phyloP scores from a whole-genome alignment of 148 eudicot species.

The Drosera capensis region DNA sequence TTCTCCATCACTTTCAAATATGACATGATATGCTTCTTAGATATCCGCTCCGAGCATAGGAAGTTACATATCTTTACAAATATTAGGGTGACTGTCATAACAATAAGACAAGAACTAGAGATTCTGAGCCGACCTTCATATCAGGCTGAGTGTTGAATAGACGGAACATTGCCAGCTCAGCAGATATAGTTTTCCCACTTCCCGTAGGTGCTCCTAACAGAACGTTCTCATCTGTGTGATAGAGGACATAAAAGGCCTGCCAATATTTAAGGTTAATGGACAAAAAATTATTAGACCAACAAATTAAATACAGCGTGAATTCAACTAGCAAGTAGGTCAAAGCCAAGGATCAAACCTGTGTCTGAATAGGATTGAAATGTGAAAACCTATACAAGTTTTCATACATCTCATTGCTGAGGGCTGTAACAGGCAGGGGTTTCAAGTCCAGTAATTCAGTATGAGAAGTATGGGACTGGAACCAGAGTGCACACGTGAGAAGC shows the following conservation, averaged over 20 bases:
- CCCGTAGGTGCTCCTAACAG: conserved; percentile 99
- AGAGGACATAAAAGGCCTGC: conserved; percentile 82
- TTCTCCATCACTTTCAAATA: too few species aligned
- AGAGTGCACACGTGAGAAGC: background rate
- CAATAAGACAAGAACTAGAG: too few species aligned
- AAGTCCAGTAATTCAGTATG: conserved; percentile 92
- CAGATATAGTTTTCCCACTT: conserved; percentile 99
- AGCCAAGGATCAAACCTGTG: conserved; percentile 43
- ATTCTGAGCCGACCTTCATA: conserved; percentile 49
- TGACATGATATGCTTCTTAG: too few species aligned
- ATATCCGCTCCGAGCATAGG: too few species aligned
- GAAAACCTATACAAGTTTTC: conserved; percentile 80
- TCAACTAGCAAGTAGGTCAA: background rate
- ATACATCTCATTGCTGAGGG: conserved; percentile 63
- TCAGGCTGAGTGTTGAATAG: conserved; percentile 86
- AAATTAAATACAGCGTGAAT: background rate
- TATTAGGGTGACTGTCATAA: too few species aligned
- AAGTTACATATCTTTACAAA: too few species aligned
- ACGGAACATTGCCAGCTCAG: conserved; percentile 98
- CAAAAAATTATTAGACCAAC: conserved; percentile 3
- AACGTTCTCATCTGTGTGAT: conserved; percentile 78
- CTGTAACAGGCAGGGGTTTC: conserved; percentile 87
- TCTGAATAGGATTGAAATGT: conserved; percentile 98
- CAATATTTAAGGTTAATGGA: too few species aligned
- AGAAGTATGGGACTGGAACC: conserved; percentile 56